Base-by-base conservation (phyloP, 2,329 filamentous ascomycete genomes). In the Ceratocystis colombiana region DNA sequence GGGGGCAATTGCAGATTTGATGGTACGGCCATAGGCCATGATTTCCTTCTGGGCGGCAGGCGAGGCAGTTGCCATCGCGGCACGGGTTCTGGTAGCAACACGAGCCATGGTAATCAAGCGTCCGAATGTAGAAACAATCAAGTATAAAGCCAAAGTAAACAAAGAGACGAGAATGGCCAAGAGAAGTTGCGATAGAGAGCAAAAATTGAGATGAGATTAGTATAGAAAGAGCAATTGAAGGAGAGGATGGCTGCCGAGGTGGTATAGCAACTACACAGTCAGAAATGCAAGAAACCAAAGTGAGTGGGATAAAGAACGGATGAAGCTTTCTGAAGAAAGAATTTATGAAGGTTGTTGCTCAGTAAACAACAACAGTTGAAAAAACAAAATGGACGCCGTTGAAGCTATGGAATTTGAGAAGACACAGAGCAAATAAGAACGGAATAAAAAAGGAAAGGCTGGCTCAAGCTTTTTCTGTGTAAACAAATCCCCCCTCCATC, bases 1-100 rank as follows among this genome's bases (percentile, higher is more conserved):
- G 20, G 64, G 46, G 28, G 63, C 15, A 62, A 67, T 67, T 68
- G 41, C 66, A 25, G 41, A 69, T 61, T 73, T 74, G 64, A 69
- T 70, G 10, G 69, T 66, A 22, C 68, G 66, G 59, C 62, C 57
- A 61, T 61, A 66, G 4, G 67, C 53, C 22, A 62, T 50, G 25
- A 66, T 66, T 20, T 45, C 64, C 65, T 57, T 68, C 28, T 66
- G 65, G 2, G 62, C n/a, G 20, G 61, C 67, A 28, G 67, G 61
- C 28, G 64, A 64, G 45, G 64, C 64, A 50, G 61, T 57, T 62
- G 45, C 63, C 59, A 62, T 67, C 8, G 66, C 46, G n/a, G 46
- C 53, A 25, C 64, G 64, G 44, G 59, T 68, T 66, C 55, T 68
- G 50, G 61, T 61, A 63, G 64, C 66, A 22, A 68, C 66, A 46